phyloP scores from a whole-genome alignment of 23 red algal species.

The Gracilaria gracilis region DNA sequence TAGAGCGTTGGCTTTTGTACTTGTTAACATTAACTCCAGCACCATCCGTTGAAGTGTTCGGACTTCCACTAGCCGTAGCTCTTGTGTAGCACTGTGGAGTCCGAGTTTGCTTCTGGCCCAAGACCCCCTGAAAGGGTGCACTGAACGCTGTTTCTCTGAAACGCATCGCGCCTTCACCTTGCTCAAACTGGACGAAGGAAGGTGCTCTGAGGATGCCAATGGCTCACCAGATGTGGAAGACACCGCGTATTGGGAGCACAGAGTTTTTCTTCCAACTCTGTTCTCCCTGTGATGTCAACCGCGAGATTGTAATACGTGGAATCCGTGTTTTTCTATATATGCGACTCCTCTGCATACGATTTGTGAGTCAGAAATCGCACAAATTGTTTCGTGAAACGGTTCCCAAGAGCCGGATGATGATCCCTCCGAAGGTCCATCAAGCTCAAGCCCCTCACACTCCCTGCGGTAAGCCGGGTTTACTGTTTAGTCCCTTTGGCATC shows the following conservation, averaged over 20 bases:
- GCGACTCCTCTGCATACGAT: not conserved
- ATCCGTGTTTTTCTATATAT: not conserved
- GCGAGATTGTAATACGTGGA: too few relatives aligned
- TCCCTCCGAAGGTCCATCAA: too few relatives aligned
- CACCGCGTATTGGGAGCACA: too few relatives aligned
- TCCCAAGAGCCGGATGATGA: too few relatives aligned
- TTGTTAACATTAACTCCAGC: conserved; percentile 44
- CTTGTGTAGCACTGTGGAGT: not conserved
- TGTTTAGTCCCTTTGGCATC: too few relatives aligned
- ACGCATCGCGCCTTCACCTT: not conserved
- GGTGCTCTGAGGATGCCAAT: not conserved
- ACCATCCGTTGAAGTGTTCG: conserved; percentile 22
- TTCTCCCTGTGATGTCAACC: too few relatives aligned
- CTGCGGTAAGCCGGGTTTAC: too few relatives aligned
- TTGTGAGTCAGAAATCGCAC: too few relatives aligned
- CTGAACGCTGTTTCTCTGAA: not conserved
- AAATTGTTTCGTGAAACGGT: too few relatives aligned
- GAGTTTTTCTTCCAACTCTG: too few relatives aligned
- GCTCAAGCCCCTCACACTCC: too few relatives aligned
- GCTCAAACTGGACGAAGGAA: not conserved
- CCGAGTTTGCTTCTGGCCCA: not conserved
- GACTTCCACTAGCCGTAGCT: conserved; percentile 16
- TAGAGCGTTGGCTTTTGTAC: conserved; percentile 76
- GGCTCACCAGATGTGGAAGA: not conserved
- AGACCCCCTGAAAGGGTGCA: not conserved